Evolutionary conservation across 331 rosid species (phyloP).

Genomic region (Ulmus americana): DNA sequence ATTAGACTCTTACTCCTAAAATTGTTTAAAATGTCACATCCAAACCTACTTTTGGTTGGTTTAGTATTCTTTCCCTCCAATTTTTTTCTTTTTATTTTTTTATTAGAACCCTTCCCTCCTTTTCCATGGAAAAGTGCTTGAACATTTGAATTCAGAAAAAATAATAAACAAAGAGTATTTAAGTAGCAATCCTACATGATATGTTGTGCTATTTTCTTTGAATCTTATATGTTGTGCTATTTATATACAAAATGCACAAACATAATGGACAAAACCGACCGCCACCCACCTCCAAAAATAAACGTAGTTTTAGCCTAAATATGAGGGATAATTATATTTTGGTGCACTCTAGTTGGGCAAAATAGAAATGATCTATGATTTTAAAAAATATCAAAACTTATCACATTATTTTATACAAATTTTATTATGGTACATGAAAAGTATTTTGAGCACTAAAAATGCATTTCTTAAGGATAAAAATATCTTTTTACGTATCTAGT

Average conservation of each 20-base stretch:
- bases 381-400: no score
- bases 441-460: no score
- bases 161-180: not conserved
- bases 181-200: not conserved
- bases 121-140: not conserved
- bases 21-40: constrained; percentile 20
- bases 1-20: constrained; percentile 5
- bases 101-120: constrained; percentile 8
- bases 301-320: no score
- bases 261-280: constrained; percentile 24
- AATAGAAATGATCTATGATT: no score
- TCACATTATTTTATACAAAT: no score
- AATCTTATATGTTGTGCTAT: not conserved
- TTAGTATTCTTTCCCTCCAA: not conserved
- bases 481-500: no score
- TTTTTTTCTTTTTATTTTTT: not conserved
- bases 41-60: constrained; percentile 21
- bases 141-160: constrained; percentile 7
- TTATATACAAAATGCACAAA: constrained; percentile 1
- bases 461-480: no score
- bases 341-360: no score
- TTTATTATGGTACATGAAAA: no score
- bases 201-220: not conserved
- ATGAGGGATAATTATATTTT: no score
- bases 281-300: constrained; percentile 13